Conservation (phyloP, 306 rosid genomes). For the Argentina anserina region DNA sequence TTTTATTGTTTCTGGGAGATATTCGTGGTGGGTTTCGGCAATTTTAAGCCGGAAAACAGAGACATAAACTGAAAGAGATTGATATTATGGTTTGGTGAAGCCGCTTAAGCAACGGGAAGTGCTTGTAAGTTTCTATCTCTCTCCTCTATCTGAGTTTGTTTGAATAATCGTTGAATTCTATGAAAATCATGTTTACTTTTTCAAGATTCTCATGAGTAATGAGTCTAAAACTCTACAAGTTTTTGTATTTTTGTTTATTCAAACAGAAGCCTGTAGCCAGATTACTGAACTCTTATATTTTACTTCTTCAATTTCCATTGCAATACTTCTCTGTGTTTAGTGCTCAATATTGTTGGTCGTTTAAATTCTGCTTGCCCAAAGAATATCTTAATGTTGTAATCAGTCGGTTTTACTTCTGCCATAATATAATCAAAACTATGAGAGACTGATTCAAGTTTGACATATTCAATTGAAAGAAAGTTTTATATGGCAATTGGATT, state of each 20-base stretch:
- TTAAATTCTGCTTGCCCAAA: neutral
- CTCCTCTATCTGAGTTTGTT: neutral
- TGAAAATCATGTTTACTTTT: conserved; percentile 18
- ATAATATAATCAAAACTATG: neutral
- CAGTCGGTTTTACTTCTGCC: neutral
- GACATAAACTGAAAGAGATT: neutral
- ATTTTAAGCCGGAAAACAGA: neutral
- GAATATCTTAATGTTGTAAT: neutral
- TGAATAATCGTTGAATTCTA: neutral
- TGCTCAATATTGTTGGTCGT: conserved; percentile 14
- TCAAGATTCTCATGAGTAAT: neutral
- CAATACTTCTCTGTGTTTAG: neutral
- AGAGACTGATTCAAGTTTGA: conserved; percentile 21
- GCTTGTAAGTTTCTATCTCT: conserved; percentile 31
- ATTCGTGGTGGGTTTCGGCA: conserved; percentile 5
- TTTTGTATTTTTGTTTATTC: neutral
- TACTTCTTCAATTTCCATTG: neutral
- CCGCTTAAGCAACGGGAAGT: conserved; percentile 24
- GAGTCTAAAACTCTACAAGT: neutral
- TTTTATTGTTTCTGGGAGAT: neutral
- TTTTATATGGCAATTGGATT: neutral
- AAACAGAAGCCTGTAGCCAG: neutral
- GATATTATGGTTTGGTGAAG: conserved; percentile 8
- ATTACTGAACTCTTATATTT: neutral
- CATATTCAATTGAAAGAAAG: conserved; percentile 12